Conservation (phyloP, 352 stramenopile genomes). For the Phytophthora macrochlamydospora region DNA sequence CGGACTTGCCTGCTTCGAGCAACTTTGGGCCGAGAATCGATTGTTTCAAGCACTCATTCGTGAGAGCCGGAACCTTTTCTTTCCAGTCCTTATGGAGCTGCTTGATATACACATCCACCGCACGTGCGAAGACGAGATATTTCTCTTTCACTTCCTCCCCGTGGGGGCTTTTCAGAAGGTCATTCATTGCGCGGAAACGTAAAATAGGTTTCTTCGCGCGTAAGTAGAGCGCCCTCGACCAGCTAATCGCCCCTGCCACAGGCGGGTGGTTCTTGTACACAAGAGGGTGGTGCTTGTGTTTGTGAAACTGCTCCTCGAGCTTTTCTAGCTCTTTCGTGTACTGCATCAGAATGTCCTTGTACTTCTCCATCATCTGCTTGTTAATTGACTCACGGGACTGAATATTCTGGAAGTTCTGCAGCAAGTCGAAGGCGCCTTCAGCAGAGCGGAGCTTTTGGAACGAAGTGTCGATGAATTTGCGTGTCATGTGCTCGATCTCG, state of each 20-base stretch:
- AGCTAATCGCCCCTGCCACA: slow-evolving; percentile 85
- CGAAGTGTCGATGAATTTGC: slow-evolving; percentile 95
- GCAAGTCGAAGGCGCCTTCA: slow-evolving; percentile 95
- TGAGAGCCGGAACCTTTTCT: slow-evolving; percentile 82
- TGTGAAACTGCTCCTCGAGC: slow-evolving; percentile 91
- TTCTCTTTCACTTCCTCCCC: slow-evolving; percentile 95
- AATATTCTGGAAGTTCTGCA: slow-evolving; percentile 98
- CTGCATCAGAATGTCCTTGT: slow-evolving; percentile 96
- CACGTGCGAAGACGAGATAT: slow-evolving; percentile 93
- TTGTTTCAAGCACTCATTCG: slow-evolving; percentile 93
- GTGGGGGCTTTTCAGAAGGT: slow-evolving; percentile 90
- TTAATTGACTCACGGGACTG: slow-evolving; percentile 95
- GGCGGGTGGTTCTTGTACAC: slow-evolving; percentile 95
- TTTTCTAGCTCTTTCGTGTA: slow-evolving; percentile 96
- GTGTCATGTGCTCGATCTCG: slow-evolving; percentile 95
- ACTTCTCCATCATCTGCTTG: slow-evolving; percentile 97
- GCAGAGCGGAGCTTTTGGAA: slow-evolving; percentile 96
- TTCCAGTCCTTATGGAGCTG: slow-evolving; percentile 94
- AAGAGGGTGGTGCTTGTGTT: slow-evolving; percentile 77
- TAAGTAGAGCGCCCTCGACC: slow-evolving; percentile 86
- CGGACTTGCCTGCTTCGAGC: slow-evolving; percentile 73
- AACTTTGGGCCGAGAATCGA: slow-evolving; percentile 91
- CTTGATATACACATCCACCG: slow-evolving; percentile 94
- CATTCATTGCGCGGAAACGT: slow-evolving; percentile 93
- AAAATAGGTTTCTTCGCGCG: slow-evolving; percentile 95